A percentile compares a stretch with the other conserved stretches of the same genome.
Evolutionary conservation across 257 asterid species (phyloP).

Genomic region (Solanum lignicaule): DNA sequence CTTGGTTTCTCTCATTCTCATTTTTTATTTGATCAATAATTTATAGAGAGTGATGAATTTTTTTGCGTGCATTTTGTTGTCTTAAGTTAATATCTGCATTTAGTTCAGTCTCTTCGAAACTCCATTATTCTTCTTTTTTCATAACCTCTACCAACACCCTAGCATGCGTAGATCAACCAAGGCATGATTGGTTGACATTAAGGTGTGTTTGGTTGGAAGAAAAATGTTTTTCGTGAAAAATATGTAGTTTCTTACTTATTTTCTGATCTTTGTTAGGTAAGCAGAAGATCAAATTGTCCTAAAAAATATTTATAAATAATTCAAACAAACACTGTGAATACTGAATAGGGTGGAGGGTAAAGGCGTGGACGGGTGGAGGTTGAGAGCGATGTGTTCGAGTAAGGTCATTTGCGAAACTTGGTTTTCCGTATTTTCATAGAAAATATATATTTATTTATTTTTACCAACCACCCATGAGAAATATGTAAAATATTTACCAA

Average conservation of each 20-base stretch:
- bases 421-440: neutral
- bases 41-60: constrained; percentile 24
- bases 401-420: neutral
- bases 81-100: neutral
- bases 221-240: neutral
- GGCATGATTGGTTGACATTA: neutral
- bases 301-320: neutral
- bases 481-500: neutral
- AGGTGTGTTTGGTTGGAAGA: neutral
- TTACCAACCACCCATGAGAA: neutral
- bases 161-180: neutral
- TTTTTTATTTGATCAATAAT: constrained; percentile 20
- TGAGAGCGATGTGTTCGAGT: neutral
- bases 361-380: no score
- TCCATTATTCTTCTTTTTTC: no score
- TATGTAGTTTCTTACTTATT: no score
- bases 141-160: neutral
- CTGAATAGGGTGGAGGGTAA: neutral
- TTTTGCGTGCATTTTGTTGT: neutral
- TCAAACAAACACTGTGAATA: neutral
- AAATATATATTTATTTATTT: neutral
- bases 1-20: constrained; percentile 10
- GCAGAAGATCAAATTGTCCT: no score
- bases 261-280: no score
- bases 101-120: neutral